Evolutionary conservation across 208 protist genomes (phyloP).

Genomic region (Crithidia brevicula): DNA sequence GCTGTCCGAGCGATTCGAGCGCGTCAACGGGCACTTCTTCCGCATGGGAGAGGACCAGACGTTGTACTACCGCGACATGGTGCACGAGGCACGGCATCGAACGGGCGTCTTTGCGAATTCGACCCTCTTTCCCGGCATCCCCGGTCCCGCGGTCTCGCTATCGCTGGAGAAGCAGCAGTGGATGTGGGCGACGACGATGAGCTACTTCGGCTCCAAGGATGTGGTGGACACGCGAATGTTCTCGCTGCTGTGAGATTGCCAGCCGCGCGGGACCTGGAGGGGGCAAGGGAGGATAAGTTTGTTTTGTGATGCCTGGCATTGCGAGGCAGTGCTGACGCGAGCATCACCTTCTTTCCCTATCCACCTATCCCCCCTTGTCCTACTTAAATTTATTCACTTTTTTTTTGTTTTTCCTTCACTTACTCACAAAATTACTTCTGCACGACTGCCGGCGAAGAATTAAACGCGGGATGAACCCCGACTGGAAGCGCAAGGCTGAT

Average conservation of each 20-base stretch:
- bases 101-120: constrained; percentile 60
- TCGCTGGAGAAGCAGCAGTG: constrained; percentile 43
- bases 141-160: constrained; percentile 45
- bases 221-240: constrained; percentile 28
- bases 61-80: constrained; percentile 31
- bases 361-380: too few relatives aligned
- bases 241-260: constrained; percentile 12
- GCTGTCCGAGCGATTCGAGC: constrained; percentile 57
- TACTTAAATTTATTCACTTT: too few relatives aligned
- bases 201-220: constrained; percentile 43
- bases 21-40: constrained; percentile 69
- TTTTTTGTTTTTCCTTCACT: too few relatives aligned
- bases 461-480: too few relatives aligned
- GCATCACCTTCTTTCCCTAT: too few relatives aligned
- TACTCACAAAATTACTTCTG: too few relatives aligned
- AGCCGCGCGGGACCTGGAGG: not conserved
- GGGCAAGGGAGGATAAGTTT: not conserved
- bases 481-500: too few relatives aligned
- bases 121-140: constrained; percentile 55
- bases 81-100: constrained; percentile 22
- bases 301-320: not conserved
- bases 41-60: constrained; percentile 81
- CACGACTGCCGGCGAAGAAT: too few relatives aligned
- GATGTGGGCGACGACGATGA: constrained; percentile 52
- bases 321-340: too few relatives aligned